Base-by-base conservation (phyloP, 164 flowering plant genomes). In the Vitis rupestris region DNA sequence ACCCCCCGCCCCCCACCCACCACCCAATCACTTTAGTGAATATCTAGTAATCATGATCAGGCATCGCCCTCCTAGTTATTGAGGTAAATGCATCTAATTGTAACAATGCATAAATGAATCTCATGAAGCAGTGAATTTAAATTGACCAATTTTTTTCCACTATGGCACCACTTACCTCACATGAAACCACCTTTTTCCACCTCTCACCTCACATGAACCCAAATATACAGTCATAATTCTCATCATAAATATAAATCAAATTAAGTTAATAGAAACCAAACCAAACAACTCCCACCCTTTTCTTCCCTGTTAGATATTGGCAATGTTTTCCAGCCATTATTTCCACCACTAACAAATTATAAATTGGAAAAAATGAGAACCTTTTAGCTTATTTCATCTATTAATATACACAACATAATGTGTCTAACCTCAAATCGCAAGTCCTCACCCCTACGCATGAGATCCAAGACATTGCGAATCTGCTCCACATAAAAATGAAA, bases 401-500 rank as follows among this genome's bases (percentile, higher is more conserved):
- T 54, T 30, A 60, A 58, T 10, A 54, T 44, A 44, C 37, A 53
- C 27, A 50, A 53, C 3, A 12, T 29, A 48, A 64, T 56, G 54
- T 74, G 52, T 16, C 84, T 81, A 55, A 94, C 98, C 97, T 94
- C 98, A 74, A 88, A 74, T 56, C 93, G 86, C 75, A 92, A 74
- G 76, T 79, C 83, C 67, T 89, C 97, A 37, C 97, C 88, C 74
- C 97, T 75, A 14, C 94, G 97, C 79, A 89, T 81, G 68, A 83
- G 80, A 71, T 88, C 93, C 89, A 92, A 78, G 58, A 85, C 95
- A 84, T 73, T 89, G 63, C 95, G 93, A 63, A 94, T 82, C 90
- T 92, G 95, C 74, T 69, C 50, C 66, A 70, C 10, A 80, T 11
- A 72, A 65, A 51, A 54, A 59, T 17, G 0, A 44, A 52, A 55